Evolutionary conservation across 1,139 yeast species (phyloP).

Genomic region (Taphrina pruni): DNA sequence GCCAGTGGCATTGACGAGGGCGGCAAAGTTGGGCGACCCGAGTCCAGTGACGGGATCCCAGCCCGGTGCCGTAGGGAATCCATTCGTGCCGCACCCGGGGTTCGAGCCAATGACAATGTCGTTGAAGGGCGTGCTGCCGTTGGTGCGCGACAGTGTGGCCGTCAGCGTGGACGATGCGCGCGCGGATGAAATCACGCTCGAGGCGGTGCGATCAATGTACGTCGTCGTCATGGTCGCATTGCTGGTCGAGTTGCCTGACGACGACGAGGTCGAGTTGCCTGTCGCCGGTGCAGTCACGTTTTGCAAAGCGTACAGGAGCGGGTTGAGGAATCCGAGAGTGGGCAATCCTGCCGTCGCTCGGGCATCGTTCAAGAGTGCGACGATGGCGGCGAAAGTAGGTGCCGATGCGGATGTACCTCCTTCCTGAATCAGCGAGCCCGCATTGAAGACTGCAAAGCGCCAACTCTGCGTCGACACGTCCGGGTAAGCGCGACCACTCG

Average conservation of each 20-base stretch:
- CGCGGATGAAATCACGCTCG: conserved; percentile 1
- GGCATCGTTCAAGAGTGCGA: conserved; percentile 30
- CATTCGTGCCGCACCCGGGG: conserved; percentile 36
- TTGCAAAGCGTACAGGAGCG: conserved; percentile 22
- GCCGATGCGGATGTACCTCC: conserved; percentile 37
- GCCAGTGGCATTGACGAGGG: conserved; percentile 22
- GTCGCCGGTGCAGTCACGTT: conserved; percentile 3
- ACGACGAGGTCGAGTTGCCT: neutral
- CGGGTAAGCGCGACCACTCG: conserved; percentile 29
- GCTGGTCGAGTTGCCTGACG: neutral
- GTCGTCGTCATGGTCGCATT: neutral
- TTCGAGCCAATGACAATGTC: conserved; percentile 29
- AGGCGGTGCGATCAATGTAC: neutral
- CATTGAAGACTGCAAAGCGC: conserved; percentile 12
- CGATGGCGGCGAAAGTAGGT: conserved; percentile 27
- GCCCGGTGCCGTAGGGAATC: conserved; percentile 23
- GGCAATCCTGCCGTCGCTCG: conserved; percentile 21
- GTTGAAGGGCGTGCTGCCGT: conserved; percentile 21
- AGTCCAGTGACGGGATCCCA: conserved; percentile 39
- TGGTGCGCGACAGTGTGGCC: neutral
- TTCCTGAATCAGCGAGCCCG: conserved; percentile 7
- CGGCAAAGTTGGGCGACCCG: conserved; percentile 31
- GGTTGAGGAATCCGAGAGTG: conserved; percentile 33
- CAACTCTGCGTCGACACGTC: conserved; percentile 36
- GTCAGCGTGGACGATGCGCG: neutral